A percentile compares a stretch with the other conserved stretches of the same genome.
These are phyloP conservation scores for Elongisporangium anandrum DNA, from an alignment of 352 stramenopile genomes.

Conservation along the genomic window DNA sequence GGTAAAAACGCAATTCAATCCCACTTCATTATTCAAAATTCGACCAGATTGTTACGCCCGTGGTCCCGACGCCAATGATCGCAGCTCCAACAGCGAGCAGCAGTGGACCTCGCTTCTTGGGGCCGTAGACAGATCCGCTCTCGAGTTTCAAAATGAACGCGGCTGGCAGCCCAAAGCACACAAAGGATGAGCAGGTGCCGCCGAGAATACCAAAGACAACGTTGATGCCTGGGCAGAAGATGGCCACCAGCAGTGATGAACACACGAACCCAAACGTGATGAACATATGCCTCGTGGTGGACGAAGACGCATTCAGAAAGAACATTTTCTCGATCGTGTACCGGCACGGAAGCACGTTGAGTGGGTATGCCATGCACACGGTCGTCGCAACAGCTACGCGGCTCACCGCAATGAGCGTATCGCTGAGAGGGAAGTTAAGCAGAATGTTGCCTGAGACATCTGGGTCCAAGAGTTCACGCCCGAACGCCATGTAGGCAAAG, in stretches of 20 bases:
- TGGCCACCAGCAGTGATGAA: conserved; percentile 62
- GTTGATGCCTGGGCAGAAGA: conserved; percentile 85
- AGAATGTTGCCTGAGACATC: conserved; percentile 82
- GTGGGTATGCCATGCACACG: conserved; percentile 72
- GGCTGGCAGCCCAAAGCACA: conserved; percentile 81
- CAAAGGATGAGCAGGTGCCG: conserved; percentile 74
- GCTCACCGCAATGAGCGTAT: conserved; percentile 75
- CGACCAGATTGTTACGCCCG: conserved; percentile 69
- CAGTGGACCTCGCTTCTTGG: conserved; percentile 68
- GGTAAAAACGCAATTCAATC: too few relatives aligned
- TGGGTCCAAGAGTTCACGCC: conserved; percentile 47
- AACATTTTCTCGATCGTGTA: conserved; percentile 90
- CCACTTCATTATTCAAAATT: too few relatives aligned
- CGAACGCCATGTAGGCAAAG: conserved; percentile 78
- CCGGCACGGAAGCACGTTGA: conserved; percentile 85
- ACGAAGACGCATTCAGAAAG: conserved; percentile 71
- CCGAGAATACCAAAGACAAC: conserved; percentile 84
- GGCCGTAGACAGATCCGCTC: conserved; percentile 56
- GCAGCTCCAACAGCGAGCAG: conserved; percentile 63
- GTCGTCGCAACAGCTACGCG: conserved; percentile 83
- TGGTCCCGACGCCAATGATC: conserved; percentile 67
- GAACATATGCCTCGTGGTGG: conserved; percentile 44
- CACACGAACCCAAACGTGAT: conserved; percentile 63
- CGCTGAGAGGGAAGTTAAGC: conserved; percentile 68
- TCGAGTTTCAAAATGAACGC: conserved; percentile 86